Conservation (phyloP, 2,329 filamentous ascomycete genomes). For the Tolypocladium guangdongense region DNA sequence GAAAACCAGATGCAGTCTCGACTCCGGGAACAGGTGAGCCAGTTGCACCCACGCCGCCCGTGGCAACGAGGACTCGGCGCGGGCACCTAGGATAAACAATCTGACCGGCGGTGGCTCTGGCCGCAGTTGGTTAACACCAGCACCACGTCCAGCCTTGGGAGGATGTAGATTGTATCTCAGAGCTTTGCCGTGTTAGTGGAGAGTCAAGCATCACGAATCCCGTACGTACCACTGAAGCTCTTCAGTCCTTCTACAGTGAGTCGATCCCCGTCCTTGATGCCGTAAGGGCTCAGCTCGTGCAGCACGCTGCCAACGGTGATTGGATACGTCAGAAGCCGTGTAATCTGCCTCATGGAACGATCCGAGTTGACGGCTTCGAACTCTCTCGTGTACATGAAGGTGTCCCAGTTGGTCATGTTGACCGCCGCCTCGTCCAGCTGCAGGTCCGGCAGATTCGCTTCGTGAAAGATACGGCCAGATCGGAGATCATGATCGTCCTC, state of each 20-base stretch:
- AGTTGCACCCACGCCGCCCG: conserved; percentile 91
- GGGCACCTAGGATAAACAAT: conserved; percentile 85
- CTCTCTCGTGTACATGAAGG: conserved; percentile 83
- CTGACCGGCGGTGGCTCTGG: conserved; percentile 80
- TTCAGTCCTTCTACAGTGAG: conserved; percentile 84
- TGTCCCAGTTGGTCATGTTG: conserved; percentile 99
- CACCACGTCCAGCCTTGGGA: conserved; percentile 63
- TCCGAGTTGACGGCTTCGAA: conserved; percentile 88
- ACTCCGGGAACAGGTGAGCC: conserved; percentile 85
- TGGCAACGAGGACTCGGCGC: conserved; percentile 93
- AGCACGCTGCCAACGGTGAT: conserved; percentile 83
- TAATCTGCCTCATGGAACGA: conserved; percentile 84
- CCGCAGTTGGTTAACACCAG: conserved; percentile 66
- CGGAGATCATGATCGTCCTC: conserved; percentile 94
- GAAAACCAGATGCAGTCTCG: conserved; percentile 84
- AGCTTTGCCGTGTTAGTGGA: conserved; percentile 37
- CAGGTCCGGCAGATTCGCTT: conserved; percentile 81
- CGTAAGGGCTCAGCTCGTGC: conserved; percentile 91
- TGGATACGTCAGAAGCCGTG: conserved; percentile 85
- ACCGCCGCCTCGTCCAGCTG: conserved; percentile 88
- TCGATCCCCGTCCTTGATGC: conserved; percentile 60
- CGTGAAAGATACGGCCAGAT: conserved; percentile 83
- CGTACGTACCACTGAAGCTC: conserved; percentile 72
- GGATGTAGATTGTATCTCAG: conserved; percentile 91
- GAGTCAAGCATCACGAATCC: neutral